Evolutionary conservation across 139 green algal genomes (phyloP).

Genomic region (Chlamydomonas sp.): DNA sequence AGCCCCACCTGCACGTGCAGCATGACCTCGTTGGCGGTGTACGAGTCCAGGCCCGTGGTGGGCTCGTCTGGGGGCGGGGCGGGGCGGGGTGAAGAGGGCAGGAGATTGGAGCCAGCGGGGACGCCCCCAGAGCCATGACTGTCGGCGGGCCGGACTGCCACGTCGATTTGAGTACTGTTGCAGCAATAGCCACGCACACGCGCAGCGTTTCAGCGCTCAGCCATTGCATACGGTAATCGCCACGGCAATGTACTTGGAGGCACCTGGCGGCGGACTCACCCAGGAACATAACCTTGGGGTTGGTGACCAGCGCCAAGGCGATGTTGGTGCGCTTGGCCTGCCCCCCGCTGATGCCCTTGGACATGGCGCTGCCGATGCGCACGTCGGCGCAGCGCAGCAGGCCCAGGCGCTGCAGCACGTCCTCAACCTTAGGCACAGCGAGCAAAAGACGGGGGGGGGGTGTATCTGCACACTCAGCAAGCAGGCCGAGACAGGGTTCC

Average conservation of each 20-base stretch:
- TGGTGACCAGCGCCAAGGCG: slow-evolving; percentile 64
- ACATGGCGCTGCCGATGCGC: slow-evolving; percentile 43
- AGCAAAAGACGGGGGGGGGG: background rate
- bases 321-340: slow-evolving; percentile 70
- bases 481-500: no score
- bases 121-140: background rate
- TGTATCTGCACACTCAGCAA: background rate
- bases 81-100: background rate
- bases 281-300: slow-evolving; percentile 70
- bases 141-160: background rate
- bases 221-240: no score
- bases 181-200: background rate
- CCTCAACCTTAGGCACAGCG: background rate
- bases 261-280: slow-evolving; percentile 1
- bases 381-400: slow-evolving; percentile 33
- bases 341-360: slow-evolving; percentile 60
- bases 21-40: slow-evolving; percentile 72
- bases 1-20: background rate
- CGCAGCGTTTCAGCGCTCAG: no score
- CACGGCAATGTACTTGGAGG: no score
- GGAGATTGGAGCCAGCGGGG: background rate
- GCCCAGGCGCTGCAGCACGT: slow-evolving; percentile 7
- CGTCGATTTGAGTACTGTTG: background rate
- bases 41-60: slow-evolving; percentile 74
- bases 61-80: slow-evolving; percentile 54